Conservation (phyloP, 1,284 basidiomycete species). For the Gymnopus androsaceus region DNA sequence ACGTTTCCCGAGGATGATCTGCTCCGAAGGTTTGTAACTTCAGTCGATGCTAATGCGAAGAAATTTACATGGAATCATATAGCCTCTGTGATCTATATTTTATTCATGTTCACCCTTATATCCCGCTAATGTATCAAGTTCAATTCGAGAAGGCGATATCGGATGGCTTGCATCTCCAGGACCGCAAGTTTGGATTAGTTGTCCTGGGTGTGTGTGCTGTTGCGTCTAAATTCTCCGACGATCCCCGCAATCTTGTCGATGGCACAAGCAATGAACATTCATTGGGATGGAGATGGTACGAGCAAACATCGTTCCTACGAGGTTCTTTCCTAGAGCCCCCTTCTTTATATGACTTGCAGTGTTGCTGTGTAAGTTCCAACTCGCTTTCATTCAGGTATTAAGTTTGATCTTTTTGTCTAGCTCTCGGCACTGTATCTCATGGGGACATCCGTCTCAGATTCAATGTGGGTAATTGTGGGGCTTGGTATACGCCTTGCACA, state of each 20-base stretch:
- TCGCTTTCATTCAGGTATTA: neutral
- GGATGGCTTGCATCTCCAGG: conserved; percentile 38
- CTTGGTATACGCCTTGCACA: conserved; percentile 51
- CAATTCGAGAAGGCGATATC: conserved; percentile 43
- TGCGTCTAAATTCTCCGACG: conserved; percentile 47
- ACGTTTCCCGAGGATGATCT: conserved; percentile 40
- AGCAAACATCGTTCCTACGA: conserved; percentile 35
- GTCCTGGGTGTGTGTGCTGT: conserved; percentile 52
- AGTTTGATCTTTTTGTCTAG: conserved; percentile 18
- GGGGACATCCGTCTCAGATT: conserved; percentile 51
- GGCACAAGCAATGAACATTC: conserved; percentile 34
- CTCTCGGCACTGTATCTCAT: conserved; percentile 38
- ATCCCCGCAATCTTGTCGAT: conserved; percentile 46
- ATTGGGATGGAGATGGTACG: conserved; percentile 49
- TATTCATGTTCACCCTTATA: conserved; percentile 36
- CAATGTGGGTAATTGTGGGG: conserved; percentile 53
- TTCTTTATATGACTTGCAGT: conserved; percentile 40
- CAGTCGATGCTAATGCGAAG: too few relatives aligned
- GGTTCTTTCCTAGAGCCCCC: conserved; percentile 33
- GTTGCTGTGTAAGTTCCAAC: conserved; percentile 38
- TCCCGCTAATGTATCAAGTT: conserved; percentile 50
- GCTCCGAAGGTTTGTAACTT: conserved; percentile 41
- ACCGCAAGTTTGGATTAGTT: conserved; percentile 45
- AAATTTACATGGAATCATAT: too few relatives aligned
- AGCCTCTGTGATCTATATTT: conserved; percentile 57